phyloP scores from a whole-genome alignment of 2,329 filamentous ascomycete genomes.

The Orbilia ellipsospora region DNA sequence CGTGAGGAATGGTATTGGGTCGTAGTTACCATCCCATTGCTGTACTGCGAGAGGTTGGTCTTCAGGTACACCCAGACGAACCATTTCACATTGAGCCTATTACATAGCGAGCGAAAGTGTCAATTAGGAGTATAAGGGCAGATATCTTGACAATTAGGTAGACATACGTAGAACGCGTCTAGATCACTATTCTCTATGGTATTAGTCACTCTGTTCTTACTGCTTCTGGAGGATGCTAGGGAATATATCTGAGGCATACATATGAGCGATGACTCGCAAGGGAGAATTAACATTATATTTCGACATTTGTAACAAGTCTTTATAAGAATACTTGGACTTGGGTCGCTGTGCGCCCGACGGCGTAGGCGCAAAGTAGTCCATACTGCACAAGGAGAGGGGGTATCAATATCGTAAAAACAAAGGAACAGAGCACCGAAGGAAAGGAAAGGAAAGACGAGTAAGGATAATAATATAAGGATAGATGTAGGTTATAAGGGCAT shows the following conservation, averaged over 20 bases:
- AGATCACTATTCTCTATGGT: slow-evolving; percentile 69
- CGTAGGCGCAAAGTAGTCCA: slow-evolving; percentile 46
- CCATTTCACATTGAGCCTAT: slow-evolving; percentile 87
- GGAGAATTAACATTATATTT: slow-evolving; percentile 78
- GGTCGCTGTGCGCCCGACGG: slow-evolving; percentile 47
- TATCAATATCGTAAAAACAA: neutral
- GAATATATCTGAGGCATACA: slow-evolving; percentile 62
- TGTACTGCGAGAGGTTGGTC: slow-evolving; percentile 89
- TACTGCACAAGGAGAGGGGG: slow-evolving; percentile 1
- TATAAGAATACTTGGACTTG: slow-evolving; percentile 82
- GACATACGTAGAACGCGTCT: slow-evolving; percentile 83
- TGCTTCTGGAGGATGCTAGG: neutral
- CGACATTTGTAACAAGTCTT: slow-evolving; percentile 80
- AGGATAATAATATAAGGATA: slow-evolving; percentile 7
- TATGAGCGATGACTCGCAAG: slow-evolving; percentile 85
- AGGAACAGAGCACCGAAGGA: slow-evolving; percentile 4
- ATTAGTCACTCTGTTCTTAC: slow-evolving; percentile 11
- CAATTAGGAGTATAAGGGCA: neutral
- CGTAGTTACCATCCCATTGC: slow-evolving; percentile 74
- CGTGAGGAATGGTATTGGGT: neutral
- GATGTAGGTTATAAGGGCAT: neutral
- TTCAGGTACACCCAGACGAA: slow-evolving; percentile 78
- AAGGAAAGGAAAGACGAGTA: slow-evolving; percentile 11
- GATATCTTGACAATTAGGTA: neutral
- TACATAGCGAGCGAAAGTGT: neutral